Base-by-base conservation (phyloP, 2,329 filamentous ascomycete species). In the Fusarium concolor region DNA sequence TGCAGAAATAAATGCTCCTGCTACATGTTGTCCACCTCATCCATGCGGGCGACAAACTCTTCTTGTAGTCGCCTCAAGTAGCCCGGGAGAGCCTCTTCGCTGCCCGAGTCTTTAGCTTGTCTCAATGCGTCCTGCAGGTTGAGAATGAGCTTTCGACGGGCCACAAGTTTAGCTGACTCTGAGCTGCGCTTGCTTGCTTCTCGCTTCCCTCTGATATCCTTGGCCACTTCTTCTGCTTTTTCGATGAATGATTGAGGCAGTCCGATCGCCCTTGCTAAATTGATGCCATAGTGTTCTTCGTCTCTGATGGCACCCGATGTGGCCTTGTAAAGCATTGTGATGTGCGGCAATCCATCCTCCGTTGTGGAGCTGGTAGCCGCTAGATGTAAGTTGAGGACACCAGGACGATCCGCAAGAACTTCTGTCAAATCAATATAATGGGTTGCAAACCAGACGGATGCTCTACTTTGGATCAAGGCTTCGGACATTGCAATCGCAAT, bases 401-500 rank as follows among this genome's bases (percentile, higher is more conserved):
- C 94, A 17, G 87, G 88, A 12, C 92, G 87, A 67, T 94, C 89
- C 2, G 86, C 84, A 62, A 97, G 84, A 35, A 95, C 92, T 4
- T 85, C 86, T 0, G 94, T 90, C 4, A 99, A 83, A 64, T 97
- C 92, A 35, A 87, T 84, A 75, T 97, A 99, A 75, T 99, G 96
- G 0, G 96, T 98, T 3, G 91, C 93, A 78, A 99, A 99, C 90
- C 93, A 97, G 0, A 97, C 89, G 0, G 92, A 84, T 0, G 94
- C 90, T 62, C 88, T 86, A 70, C 89, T 96, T 61, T 94, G 87
- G 6, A 97, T 86, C 5, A 99, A 83, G 0, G 92, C 92, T 81
- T 98, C 96, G 0, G 94, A 91, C 74, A 98, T 94, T 3, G 94
- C 92, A 47, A 97, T 84, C 1, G 96, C 93, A 74, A 99, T 96